Evolutionary conservation across 495 filamentous ascomycete genomes (phyloP), one percentile per base, ranked within the genome.

Genomic region (Lasiosphaeris hirsuta): DNA sequence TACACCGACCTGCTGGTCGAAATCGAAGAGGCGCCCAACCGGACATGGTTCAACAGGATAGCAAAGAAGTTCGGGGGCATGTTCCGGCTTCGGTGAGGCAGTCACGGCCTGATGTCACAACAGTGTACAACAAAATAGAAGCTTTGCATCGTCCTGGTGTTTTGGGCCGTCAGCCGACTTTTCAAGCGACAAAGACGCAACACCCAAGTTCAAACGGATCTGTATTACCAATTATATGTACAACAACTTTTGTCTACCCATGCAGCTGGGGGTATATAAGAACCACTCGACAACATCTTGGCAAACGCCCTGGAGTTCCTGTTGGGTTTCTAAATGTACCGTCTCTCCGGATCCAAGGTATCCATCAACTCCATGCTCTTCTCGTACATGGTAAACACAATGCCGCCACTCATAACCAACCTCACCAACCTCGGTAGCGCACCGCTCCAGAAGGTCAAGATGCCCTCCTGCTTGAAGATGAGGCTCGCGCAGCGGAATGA

Each of bases 301-400:
- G 54, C 49, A 33, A 40, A n/a, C 34, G 42, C 23, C 36, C 10
- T 11, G 15, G 1, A n/a, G 41, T 8, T 4, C 23, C 14, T 44
- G 13, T 19, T 5, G 7, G 3, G 46, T 53, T 10, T 69, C 30
- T 77, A 93, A 56, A 97, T 83, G 69, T 96, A 97, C 69, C 82
- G 86, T 60, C 86, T 82, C 63, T 96, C 82, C 10, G 94, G 95
- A 70, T 98, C 94, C 18, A 91, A 37, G 57, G 70, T 75, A 67
- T 94, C 88, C 72, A 98, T 80, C 46, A 87, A 63, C 54, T 97
- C 95, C 75, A 98, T 97, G 40, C 88, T 88, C 79, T 97, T 97
- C 76, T 98, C 94, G 70, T 98, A 97, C 92, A 97, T 96, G 4
- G 95, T 92, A 68, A 98, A 98, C 51, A 98, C 95, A 67, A 98